These are phyloP conservation scores for Pisolithus microcarpus DNA, from an alignment of 768 basidiomycete species.

Conservation along the genomic window DNA sequence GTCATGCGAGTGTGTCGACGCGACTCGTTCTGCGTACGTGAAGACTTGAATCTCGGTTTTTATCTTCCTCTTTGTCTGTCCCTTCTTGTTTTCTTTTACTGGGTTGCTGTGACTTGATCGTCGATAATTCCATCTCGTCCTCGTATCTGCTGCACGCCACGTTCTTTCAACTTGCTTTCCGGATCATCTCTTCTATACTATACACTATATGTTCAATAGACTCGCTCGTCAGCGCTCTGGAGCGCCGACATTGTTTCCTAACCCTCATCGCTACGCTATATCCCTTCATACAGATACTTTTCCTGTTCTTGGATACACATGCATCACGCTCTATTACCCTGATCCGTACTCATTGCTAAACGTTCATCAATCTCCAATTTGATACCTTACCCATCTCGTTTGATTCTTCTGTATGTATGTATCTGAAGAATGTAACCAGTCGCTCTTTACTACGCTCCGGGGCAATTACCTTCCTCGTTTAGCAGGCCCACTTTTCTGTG, in stretches of 20 bases:
- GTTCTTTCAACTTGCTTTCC: background rate
- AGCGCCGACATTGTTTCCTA: background rate
- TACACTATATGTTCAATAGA: background rate
- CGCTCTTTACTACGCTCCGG: too few species aligned
- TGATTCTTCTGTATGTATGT: background rate
- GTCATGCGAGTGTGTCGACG: too few species aligned
- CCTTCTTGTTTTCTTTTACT: background rate
- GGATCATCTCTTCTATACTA: background rate
- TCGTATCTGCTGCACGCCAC: background rate
- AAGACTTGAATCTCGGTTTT: constrained; percentile 5
- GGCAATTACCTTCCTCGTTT: background rate
- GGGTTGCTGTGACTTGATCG: background rate
- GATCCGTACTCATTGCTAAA: too few species aligned
- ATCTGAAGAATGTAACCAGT: too few species aligned
- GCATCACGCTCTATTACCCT: too few species aligned
- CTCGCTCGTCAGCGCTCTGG: background rate
- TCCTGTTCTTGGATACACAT: too few species aligned
- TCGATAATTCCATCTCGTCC: background rate
- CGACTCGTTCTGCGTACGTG: background rate
- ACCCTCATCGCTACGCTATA: too few species aligned
- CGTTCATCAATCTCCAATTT: background rate
- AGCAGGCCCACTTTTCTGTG: background rate
- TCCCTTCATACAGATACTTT: too few species aligned
- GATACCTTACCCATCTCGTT: background rate
- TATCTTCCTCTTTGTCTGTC: background rate